Percentiles rank a stretch among this genome's conserved stretches.
Conservation (phyloP, 305 asterid genomes). For the Fraxinus nigra region DNA sequence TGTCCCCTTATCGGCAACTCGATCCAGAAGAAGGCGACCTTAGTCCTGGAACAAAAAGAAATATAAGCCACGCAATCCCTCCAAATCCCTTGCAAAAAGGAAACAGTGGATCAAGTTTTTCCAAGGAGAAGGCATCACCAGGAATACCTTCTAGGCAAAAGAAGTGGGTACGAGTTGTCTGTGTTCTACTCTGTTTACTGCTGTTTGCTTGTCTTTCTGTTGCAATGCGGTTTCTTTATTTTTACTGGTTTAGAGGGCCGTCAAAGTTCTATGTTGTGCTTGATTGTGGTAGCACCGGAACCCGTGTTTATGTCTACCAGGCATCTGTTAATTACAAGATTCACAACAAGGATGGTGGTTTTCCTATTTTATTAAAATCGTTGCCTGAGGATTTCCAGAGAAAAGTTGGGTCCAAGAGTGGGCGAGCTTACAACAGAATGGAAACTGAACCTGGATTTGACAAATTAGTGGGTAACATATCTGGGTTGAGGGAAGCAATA, state of each 20-base stretch:
- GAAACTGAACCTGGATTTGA: conserved; percentile 77
- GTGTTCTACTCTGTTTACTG: conserved; percentile 43
- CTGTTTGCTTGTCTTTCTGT: conserved; percentile 41
- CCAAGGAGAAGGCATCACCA: conserved; percentile 50
- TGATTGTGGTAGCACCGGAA: conserved; percentile 77
- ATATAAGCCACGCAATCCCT: conserved; percentile 29
- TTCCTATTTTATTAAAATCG: conserved; percentile 50
- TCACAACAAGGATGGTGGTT: conserved; percentile 36
- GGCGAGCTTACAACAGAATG: conserved; percentile 72
- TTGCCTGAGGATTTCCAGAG: conserved; percentile 57
- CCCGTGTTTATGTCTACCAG: conserved; percentile 66
- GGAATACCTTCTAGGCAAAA: conserved; percentile 27
- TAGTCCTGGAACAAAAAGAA: conserved; percentile 31
- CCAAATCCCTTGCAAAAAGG: conserved; percentile 37
- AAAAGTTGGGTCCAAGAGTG: conserved; percentile 38
- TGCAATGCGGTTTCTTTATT: conserved; percentile 37
- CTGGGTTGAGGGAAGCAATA: conserved; percentile 50
- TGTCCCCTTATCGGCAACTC: conserved; percentile 42
- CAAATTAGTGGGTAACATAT: conserved; percentile 53
- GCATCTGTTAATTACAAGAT: conserved; percentile 34
- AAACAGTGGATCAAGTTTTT: conserved; percentile 48
- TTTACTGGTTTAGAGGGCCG: conserved; percentile 41
- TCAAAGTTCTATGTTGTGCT: conserved; percentile 56
- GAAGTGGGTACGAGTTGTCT: conserved; percentile 44
- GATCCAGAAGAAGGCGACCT: conserved; percentile 49